phyloP scores from a whole-genome alignment of 108 stramenopile genomes.

The Fragilaria crotonensis region DNA sequence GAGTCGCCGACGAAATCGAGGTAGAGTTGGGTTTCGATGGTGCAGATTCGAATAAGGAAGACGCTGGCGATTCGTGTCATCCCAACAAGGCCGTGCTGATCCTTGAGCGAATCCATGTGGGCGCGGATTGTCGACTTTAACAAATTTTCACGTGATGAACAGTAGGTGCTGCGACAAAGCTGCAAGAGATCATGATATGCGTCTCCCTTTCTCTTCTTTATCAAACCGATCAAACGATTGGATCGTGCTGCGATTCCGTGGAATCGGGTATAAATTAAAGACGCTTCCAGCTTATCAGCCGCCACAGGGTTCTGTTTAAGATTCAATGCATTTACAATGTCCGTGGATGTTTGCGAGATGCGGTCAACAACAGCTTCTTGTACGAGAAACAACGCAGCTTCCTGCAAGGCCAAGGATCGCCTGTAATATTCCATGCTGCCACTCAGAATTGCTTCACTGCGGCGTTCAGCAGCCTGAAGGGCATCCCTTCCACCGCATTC shows the following conservation, averaged over 20 bases:
- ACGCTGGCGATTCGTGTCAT: constrained; percentile 83
- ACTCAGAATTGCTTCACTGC: constrained; percentile 17
- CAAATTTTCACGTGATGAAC: constrained; percentile 50
- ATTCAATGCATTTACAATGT: constrained; percentile 57
- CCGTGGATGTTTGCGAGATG: constrained; percentile 50
- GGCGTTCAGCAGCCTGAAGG: constrained; percentile 13
- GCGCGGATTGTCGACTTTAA: constrained; percentile 53
- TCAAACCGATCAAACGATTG: constrained; percentile 58
- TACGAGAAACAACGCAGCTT: constrained; percentile 70
- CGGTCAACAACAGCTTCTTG: constrained; percentile 80
- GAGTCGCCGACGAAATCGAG: constrained; percentile 82
- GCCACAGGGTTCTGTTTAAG: constrained; percentile 49
- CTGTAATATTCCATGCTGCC: constrained; percentile 77
- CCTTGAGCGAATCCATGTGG: constrained; percentile 81
- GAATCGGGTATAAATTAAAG: constrained; percentile 78
- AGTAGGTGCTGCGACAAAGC: constrained; percentile 72
- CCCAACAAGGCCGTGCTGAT: constrained; percentile 76
- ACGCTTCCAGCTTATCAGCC: constrained; percentile 81
- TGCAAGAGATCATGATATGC: constrained; percentile 68
- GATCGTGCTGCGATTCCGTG: constrained; percentile 81
- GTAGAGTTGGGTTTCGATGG: constrained; percentile 76
- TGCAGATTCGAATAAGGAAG: constrained; percentile 82
- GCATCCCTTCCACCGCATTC: constrained; percentile 50
- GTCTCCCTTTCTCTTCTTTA: constrained; percentile 44
- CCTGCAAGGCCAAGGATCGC: constrained; percentile 72